Evolutionary conservation across 176 grass and related monocot species (phyloP).

Genomic region (Lolium rigidum): DNA sequence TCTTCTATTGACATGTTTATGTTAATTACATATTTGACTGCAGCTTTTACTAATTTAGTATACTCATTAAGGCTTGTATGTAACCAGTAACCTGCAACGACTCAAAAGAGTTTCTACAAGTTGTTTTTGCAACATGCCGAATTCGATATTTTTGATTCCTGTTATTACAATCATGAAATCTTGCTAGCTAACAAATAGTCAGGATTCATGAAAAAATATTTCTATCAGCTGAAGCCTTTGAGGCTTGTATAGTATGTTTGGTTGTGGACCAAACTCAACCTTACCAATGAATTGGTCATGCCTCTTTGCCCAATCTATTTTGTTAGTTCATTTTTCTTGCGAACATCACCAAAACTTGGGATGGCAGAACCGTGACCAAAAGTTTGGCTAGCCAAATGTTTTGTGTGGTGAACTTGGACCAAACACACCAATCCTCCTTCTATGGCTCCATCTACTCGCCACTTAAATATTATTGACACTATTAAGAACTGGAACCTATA

Average conservation of each 20-base stretch:
- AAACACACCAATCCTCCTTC: constrained; percentile 20
- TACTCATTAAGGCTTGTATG: background rate
- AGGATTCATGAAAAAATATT: constrained; percentile 16
- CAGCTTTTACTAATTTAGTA: constrained; percentile 25
- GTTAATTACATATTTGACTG: constrained; percentile 26
- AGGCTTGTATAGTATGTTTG: background rate
- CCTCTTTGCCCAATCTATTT: constrained; percentile 19
- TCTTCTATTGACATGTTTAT: constrained; percentile 26
- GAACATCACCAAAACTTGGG: background rate
- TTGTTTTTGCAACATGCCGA: constrained; percentile 10
- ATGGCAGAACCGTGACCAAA: constrained; percentile 15
- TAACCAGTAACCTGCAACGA: too few species aligned
- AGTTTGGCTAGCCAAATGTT: background rate
- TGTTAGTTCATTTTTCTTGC: background rate
- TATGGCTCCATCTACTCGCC: background rate
- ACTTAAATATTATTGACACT: constrained; percentile 18
- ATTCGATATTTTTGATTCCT: background rate
- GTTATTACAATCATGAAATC: background rate
- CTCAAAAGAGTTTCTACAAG: background rate
- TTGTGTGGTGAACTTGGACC: constrained; percentile 5
- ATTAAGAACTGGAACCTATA: background rate
- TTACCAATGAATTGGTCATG: constrained; percentile 28
- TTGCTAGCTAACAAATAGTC: constrained; percentile 21
- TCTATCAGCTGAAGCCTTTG: background rate
- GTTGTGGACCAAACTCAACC: background rate